phyloP scores from a whole-genome alignment of 1,139 yeast genomes.

The Saccharomyces hybrid region DNA sequence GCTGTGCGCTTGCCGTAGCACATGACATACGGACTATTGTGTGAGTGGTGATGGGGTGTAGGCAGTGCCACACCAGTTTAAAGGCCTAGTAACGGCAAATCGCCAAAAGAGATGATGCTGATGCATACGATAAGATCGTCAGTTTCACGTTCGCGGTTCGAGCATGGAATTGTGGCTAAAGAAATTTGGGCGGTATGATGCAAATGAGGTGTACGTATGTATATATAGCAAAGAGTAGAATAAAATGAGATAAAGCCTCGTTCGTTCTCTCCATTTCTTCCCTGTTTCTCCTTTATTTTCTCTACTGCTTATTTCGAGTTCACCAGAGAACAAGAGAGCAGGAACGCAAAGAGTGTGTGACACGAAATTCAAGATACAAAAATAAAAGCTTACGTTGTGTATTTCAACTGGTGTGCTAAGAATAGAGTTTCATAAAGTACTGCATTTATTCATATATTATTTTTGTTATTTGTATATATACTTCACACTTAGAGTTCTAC shows the following conservation, averaged over 20 bases:
- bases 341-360: not conserved
- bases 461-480: not conserved
- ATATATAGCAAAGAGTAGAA: not conserved
- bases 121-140: not conserved
- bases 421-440: conserved; percentile 11
- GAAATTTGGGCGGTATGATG: not conserved
- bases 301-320: not conserved
- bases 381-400: not conserved
- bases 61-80: not conserved
- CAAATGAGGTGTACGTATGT: not conserved
- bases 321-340: not conserved
- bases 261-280: not conserved
- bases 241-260: not conserved
- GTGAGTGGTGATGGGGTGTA: not conserved
- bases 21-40: not conserved
- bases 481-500: not conserved
- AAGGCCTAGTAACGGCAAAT: not conserved
- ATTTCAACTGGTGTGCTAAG: not conserved
- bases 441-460: not conserved
- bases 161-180: not conserved
- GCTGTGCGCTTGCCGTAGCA: conserved; percentile 5
- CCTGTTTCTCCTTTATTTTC: not conserved
- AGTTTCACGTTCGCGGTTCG: not conserved
- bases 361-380: not conserved
- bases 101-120: not conserved